Percentiles rank a stretch among this genome's conserved stretches.
These are phyloP conservation scores for Somion occarium DNA, from an alignment of 1,284 basidiomycete species.

Conservation along the genomic window DNA sequence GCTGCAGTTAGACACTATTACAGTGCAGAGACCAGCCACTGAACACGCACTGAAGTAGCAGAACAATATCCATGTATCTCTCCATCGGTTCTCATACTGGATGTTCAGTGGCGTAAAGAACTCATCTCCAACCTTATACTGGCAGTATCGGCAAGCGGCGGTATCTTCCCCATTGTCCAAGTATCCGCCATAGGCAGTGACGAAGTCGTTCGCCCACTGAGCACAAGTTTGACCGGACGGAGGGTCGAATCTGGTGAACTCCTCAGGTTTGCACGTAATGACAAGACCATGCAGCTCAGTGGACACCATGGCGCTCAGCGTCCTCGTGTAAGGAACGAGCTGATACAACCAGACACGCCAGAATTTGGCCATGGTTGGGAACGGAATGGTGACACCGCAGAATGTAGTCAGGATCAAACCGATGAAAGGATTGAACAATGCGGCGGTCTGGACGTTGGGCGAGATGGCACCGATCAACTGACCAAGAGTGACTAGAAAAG, in stretches of 20 bases:
- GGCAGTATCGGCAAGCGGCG: conserved; percentile 66
- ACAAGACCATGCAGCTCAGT: conserved; percentile 75
- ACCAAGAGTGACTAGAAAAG: conserved; percentile 58
- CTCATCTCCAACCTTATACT: conserved; percentile 64
- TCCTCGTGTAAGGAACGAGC: conserved; percentile 66
- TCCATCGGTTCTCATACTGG: conserved; percentile 59
- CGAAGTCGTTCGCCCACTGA: conserved; percentile 68
- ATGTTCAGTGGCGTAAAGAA: conserved; percentile 73
- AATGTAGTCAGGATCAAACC: conserved; percentile 65
- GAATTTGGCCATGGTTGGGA: conserved; percentile 61
- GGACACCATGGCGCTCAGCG: conserved; percentile 71
- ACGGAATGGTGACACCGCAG: conserved; percentile 82
- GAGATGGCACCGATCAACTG: conserved; percentile 74
- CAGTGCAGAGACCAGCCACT: background rate
- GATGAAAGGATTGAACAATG: conserved; percentile 79
- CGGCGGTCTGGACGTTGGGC: conserved; percentile 71
- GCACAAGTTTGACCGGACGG: conserved; percentile 73
- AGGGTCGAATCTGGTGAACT: conserved; percentile 68
- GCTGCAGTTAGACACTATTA: background rate
- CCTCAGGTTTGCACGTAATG: conserved; percentile 63
- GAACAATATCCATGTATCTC: conserved; percentile 72
- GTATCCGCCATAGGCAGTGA: conserved; percentile 67
- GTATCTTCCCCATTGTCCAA: conserved; percentile 69
- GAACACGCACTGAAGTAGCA: conserved; percentile 50
- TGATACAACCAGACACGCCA: conserved; percentile 77